phyloP scores from a whole-genome alignment of 805 yeast species.

The Barnettozyma sp. region DNA sequence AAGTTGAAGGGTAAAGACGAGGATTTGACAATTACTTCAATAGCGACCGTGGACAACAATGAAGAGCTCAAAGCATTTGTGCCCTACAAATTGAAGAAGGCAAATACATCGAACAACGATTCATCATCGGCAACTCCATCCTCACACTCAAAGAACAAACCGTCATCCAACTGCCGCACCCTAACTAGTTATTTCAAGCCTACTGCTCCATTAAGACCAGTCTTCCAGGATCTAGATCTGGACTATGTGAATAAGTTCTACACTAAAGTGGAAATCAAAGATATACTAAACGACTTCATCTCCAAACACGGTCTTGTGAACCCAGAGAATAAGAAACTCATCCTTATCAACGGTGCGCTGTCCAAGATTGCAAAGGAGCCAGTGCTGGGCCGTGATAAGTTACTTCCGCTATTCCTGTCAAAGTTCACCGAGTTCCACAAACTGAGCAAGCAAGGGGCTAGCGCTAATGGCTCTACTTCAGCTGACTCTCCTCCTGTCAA shows the following conservation, averaged over 20 bases:
- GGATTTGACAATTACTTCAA: conserved; percentile 52
- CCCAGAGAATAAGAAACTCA: conserved; percentile 42
- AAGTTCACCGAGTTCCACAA: conserved; percentile 43
- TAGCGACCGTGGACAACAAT: conserved; percentile 40
- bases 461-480: conserved; percentile 37
- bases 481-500: conserved; percentile 36
- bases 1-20: conserved; percentile 81
- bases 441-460: conserved; percentile 31
- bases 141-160: no score
- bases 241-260: conserved; percentile 35
- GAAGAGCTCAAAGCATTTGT: conserved; percentile 51
- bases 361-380: conserved; percentile 34
- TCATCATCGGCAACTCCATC: no score
- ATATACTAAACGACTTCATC: conserved; percentile 50
- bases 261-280: conserved; percentile 47
- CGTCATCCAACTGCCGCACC: no score
- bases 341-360: conserved; percentile 51
- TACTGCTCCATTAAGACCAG: conserved; percentile 37
- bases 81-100: conserved; percentile 42
- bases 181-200: conserved; percentile 58
- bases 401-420: conserved; percentile 36
- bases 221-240: conserved; percentile 39
- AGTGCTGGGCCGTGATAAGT: conserved; percentile 30
- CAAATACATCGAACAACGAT: conserved; percentile 22
- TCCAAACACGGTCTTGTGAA: conserved; percentile 43